A percentile compares a stretch with the other conserved stretches of the same genome.
Conservation (phyloP, 169 alveolate species). For the Cryptosporidium andersoni region DNA sequence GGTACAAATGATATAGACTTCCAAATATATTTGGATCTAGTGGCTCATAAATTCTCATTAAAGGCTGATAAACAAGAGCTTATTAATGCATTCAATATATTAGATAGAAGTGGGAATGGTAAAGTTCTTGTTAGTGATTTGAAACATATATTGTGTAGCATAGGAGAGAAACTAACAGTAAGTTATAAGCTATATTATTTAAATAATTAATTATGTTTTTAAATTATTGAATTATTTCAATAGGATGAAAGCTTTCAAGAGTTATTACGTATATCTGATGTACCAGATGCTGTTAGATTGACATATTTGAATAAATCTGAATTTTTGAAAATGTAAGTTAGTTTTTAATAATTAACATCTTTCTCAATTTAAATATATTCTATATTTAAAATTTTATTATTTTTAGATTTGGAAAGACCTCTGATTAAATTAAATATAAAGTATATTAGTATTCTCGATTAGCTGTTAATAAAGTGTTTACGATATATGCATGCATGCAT, state of each 20-base stretch:
- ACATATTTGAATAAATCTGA: conserved; percentile 44
- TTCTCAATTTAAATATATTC: too few relatives aligned
- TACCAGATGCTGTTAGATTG: conserved; percentile 44
- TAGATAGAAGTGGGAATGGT: conserved; percentile 56
- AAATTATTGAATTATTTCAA: neutral
- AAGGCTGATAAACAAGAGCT: conserved; percentile 49
- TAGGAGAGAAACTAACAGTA: conserved; percentile 49
- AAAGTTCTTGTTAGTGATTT: conserved; percentile 55
- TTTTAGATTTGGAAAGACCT: too few relatives aligned
- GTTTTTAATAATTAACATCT: neutral
- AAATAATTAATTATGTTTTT: neutral
- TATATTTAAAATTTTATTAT: too few relatives aligned
- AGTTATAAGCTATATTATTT: neutral
- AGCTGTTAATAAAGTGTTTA: too few relatives aligned
- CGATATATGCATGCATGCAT: too few relatives aligned
- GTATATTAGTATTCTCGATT: too few relatives aligned
- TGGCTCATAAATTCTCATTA: conserved; percentile 44
- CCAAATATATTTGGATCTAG: conserved; percentile 38
- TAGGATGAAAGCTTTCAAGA: conserved; percentile 59
- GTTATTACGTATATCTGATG: conserved; percentile 27
- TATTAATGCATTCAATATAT: conserved; percentile 43
- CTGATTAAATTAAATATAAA: too few relatives aligned
- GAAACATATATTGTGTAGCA: conserved; percentile 44
- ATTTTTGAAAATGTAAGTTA: conserved; percentile 60
- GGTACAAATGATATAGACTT: conserved; percentile 53